Base-by-base conservation (phyloP, 352 stramenopile genomes). In the Halophytophthora polymorphica region DNA sequence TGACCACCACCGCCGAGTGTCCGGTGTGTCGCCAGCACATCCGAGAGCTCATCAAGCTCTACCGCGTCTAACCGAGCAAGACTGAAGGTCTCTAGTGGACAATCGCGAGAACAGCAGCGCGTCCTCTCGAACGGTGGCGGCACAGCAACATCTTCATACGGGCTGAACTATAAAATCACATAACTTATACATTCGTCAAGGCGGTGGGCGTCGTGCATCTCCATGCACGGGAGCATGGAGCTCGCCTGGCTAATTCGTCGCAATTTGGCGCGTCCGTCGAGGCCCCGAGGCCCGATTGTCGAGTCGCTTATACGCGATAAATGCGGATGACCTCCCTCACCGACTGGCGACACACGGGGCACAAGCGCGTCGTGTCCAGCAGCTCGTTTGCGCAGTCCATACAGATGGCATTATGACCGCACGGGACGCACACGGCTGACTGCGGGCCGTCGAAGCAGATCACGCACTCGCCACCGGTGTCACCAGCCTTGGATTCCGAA, bases 381-480 rank as follows among this genome's bases (percentile, higher is more conserved):
- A 95, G 60, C 40, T 88, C 72, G 14, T 75, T 57, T 0, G 84
- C 84, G 45, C 85, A 95, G 54, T 74, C 56, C 77, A 88, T 89
- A 49, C 85, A 95, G 42, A 93, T 77, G n/a, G 85, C 85, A 39
- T 93, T 89, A 68, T 95, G 85, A 36, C 85, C 85, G 19, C 85
- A 95, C 0, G 85, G 85, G 17, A 95, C 81, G 34, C 83, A 93
- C 5, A 93, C 83, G 0, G 78, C 84, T 14, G 69, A 55, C 55
- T 93, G 77, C 17, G 77, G 73, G 0, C 68, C 79, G 49, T 95
- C 85, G 58, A 93, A 92, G 63, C 85, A 93, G 28, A 95, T 85
- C 0, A 95, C 66, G 43, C 85, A 95, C 50, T 95, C 85, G 42
- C 62, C 55, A 12, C 40, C 19, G 6, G 8, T 53, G 17, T 45